phyloP scores from a whole-genome alignment of 2,329 filamentous ascomycete genomes.

The Sporothrix brasiliensis region DNA sequence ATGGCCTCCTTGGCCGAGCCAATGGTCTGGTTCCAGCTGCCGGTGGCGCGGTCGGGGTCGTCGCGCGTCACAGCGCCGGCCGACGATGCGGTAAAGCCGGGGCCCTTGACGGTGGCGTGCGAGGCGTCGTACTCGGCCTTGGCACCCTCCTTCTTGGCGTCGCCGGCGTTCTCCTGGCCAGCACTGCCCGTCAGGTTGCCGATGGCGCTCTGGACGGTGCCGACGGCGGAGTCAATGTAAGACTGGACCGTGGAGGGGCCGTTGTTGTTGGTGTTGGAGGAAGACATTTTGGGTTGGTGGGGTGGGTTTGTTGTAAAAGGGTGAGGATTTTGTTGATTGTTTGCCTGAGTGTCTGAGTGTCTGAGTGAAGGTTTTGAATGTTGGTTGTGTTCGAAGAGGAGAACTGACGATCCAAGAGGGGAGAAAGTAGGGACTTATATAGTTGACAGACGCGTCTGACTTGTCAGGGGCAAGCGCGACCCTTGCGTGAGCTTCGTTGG shows the following conservation, averaged over 20 bases:
- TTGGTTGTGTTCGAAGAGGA: background rate
- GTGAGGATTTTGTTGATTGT: constrained; percentile 32
- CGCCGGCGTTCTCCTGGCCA: constrained; percentile 66
- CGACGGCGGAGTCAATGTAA: constrained; percentile 72
- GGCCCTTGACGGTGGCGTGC: constrained; percentile 73
- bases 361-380: background rate
- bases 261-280: constrained; percentile 39
- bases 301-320: constrained; percentile 43
- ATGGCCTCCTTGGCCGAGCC: constrained; percentile 81
- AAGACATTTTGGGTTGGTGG: constrained; percentile 28
- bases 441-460: constrained; percentile 3
- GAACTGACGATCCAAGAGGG: constrained; percentile 1
- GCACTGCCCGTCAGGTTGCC: constrained; percentile 74
- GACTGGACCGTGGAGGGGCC: constrained; percentile 77
- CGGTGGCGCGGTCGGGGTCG: constrained; percentile 69
- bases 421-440: constrained; percentile 12
- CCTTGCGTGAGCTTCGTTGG: background rate
- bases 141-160: constrained; percentile 66
- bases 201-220: constrained; percentile 70
- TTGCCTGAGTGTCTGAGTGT: background rate
- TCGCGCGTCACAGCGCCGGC: constrained; percentile 72
- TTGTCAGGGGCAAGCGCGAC: constrained; percentile 5
- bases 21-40: constrained; percentile 86
- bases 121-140: constrained; percentile 71
- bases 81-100: constrained; percentile 68